phyloP scores from a whole-genome alignment of 768 basidiomycete species.

The Scleroderma citrinum region DNA sequence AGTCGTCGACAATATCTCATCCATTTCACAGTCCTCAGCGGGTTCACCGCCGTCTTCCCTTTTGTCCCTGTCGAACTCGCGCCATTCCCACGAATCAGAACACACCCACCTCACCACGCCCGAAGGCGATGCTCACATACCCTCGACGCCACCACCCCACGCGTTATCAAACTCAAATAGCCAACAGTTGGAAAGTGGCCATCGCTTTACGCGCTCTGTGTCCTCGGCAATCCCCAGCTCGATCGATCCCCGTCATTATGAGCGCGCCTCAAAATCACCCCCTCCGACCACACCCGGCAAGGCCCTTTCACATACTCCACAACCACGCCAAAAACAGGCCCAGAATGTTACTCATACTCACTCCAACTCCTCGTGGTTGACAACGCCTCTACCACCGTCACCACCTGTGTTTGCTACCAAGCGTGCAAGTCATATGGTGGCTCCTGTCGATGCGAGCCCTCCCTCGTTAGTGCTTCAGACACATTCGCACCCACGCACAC shows the following conservation, averaged over 20 bases:
- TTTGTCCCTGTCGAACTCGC: slow-evolving; percentile 22
- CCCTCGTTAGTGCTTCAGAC: slow-evolving; percentile 8
- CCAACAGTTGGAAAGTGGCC: neutral
- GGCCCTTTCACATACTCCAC: slow-evolving; percentile 19
- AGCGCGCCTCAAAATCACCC: slow-evolving; percentile 8
- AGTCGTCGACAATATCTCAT: slow-evolving; percentile 10
- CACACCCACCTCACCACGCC: slow-evolving; percentile 18
- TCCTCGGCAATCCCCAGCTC: slow-evolving; percentile 8
- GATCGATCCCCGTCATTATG: slow-evolving; percentile 5
- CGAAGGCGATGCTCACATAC: slow-evolving; percentile 11
- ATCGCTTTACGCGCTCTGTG: slow-evolving; percentile 11
- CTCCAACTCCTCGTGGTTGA: slow-evolving; percentile 23
- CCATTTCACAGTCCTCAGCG: slow-evolving; percentile 16
- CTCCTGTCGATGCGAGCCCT: slow-evolving; percentile 16
- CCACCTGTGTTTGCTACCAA: slow-evolving; percentile 23
- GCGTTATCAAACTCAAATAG: neutral
- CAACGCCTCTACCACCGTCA: slow-evolving; percentile 25
- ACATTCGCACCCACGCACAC: slow-evolving; percentile 4
- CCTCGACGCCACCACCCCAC: slow-evolving; percentile 2
- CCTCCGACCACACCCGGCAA: slow-evolving; percentile 10
- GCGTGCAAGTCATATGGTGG: slow-evolving; percentile 16
- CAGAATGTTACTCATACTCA: slow-evolving; percentile 3
- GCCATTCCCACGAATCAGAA: slow-evolving; percentile 22
- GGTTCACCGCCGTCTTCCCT: slow-evolving; percentile 25
- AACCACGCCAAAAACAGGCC: slow-evolving; percentile 9